These are phyloP conservation scores for Apiospora koreana DNA, from an alignment of 2,329 filamentous ascomycete species.

Conservation along the genomic window DNA sequence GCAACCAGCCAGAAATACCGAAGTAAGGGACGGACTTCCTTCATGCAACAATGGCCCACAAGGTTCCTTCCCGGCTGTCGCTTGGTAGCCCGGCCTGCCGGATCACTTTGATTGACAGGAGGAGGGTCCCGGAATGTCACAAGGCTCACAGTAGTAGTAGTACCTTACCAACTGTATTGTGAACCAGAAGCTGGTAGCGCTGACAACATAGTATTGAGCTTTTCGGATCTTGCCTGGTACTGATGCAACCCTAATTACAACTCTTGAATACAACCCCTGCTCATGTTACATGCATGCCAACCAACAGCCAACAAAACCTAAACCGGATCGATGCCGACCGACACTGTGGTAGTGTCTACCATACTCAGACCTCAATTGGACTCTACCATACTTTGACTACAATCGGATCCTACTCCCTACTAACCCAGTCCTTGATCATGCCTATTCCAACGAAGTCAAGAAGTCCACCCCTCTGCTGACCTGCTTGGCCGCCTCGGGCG, in stretches of 20 bases:
- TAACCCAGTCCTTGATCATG: too few species aligned
- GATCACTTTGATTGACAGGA: neutral
- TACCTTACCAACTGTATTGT: neutral
- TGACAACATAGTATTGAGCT: neutral
- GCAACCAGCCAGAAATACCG: neutral
- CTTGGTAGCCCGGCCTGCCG: neutral
- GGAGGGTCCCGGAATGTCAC: neutral
- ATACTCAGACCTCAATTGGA: neutral
- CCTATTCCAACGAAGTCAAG: neutral
- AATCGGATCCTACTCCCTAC: too few species aligned
- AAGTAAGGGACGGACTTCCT: neutral
- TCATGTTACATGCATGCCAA: neutral
- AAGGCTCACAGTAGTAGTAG: neutral
- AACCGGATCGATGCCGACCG: neutral
- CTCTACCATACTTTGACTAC: neutral
- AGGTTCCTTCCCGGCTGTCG: too few species aligned
- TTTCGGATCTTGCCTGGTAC: neutral
- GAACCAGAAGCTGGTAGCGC: neutral
- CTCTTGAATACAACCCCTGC: neutral
- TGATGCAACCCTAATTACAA: neutral
- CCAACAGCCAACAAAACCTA: neutral
- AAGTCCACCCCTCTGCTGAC: neutral
- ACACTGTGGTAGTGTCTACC: neutral
- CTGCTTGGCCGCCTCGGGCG: constrained; percentile 20
- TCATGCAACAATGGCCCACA: too few species aligned